Evolutionary conservation across 2,329 filamentous ascomycete species (phyloP).

Genomic region (Fusarium poae): DNA sequence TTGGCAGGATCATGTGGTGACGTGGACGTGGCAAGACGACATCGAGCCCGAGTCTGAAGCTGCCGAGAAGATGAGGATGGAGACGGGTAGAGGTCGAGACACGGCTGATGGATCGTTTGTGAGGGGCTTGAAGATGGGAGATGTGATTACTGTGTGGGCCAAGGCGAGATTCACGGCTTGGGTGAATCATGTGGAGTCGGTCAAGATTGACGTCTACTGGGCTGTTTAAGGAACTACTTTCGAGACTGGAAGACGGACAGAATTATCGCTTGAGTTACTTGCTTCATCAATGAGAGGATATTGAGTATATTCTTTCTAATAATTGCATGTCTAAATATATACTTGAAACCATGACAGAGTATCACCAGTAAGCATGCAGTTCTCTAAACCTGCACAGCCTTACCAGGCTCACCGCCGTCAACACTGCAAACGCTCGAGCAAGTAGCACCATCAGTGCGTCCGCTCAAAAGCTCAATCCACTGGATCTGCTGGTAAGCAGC

Average conservation of each 20-base stretch:
- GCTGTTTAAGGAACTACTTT: slow-evolving; percentile 55
- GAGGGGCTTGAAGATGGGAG: slow-evolving; percentile 67
- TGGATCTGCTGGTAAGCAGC: slow-evolving; percentile 68
- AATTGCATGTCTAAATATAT: slow-evolving; percentile 3
- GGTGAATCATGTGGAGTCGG: slow-evolving; percentile 64
- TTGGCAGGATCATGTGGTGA: slow-evolving; percentile 60
- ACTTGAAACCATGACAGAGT: not conserved
- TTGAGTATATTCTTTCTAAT: not conserved
- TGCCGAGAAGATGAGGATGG: slow-evolving; percentile 54
- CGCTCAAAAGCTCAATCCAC: slow-evolving; percentile 71
- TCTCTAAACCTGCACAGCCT: slow-evolving; percentile 51
- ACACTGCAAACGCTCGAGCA: slow-evolving; percentile 45
- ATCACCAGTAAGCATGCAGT: not conserved
- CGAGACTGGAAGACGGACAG: not conserved
- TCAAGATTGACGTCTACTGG: slow-evolving; percentile 71
- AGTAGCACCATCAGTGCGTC: slow-evolving; percentile 49
- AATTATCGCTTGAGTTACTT: not conserved
- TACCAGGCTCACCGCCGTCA: slow-evolving; percentile 53
- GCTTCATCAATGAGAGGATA: not conserved
- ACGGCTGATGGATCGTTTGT: slow-evolving; percentile 69
- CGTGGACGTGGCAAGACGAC: slow-evolving; percentile 67
- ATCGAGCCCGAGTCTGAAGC: slow-evolving; percentile 59
- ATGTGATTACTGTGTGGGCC: slow-evolving; percentile 72
- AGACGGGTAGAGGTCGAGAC: slow-evolving; percentile 62
- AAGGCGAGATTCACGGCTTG: slow-evolving; percentile 69